A percentile compares a stretch with the other conserved stretches of the same genome.
These are phyloP conservation scores for Pseudogymnoascus pannorum DNA, from an alignment of 2,329 filamentous ascomycete species.

Conservation along the genomic window DNA sequence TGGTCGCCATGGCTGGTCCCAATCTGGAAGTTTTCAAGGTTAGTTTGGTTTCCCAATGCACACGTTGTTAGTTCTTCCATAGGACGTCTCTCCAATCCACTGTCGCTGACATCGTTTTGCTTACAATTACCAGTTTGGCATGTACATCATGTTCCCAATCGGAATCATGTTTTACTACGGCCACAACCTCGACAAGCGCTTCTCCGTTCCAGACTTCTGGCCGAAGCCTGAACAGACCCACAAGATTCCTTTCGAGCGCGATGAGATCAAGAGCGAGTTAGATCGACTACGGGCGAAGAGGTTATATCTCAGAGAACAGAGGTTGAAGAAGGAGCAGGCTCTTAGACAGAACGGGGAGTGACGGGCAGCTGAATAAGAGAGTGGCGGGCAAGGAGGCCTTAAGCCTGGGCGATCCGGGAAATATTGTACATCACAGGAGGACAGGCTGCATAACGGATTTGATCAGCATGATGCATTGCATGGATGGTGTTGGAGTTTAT, in stretches of 20 bases:
- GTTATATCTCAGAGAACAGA: conserved; percentile 29
- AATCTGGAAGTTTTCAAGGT: conserved; percentile 97
- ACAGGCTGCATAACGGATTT: conserved; percentile 15
- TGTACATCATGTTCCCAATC: conserved; percentile 98
- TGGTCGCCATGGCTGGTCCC: conserved; percentile 59
- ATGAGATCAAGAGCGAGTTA: conserved; percentile 72
- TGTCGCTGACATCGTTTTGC: background rate
- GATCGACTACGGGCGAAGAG: conserved; percentile 26
- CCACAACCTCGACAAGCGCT: conserved; percentile 90
- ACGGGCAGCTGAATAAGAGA: background rate
- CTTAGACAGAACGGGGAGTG: conserved; percentile 3
- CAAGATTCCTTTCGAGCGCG: conserved; percentile 65
- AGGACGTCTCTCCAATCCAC: conserved; percentile 8
- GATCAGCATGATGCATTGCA: background rate
- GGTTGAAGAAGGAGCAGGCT: conserved; percentile 23
- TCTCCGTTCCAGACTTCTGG: conserved; percentile 89
- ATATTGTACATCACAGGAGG: conserved; percentile 11
- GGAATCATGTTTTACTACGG: conserved; percentile 99
- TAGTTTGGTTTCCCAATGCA: conserved; percentile 20
- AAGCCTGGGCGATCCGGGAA: background rate
- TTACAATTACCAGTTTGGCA: conserved; percentile 66
- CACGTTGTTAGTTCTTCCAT: background rate
- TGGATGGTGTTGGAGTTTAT: conserved; percentile 1
- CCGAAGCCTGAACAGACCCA: conserved; percentile 73
- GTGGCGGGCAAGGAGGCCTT: conserved; percentile 9